A percentile compares a stretch with the other conserved stretches of the same genome.
phyloP scores from a whole-genome alignment of 2,329 filamentous ascomycete species.

The Colletotrichum sp. region DNA sequence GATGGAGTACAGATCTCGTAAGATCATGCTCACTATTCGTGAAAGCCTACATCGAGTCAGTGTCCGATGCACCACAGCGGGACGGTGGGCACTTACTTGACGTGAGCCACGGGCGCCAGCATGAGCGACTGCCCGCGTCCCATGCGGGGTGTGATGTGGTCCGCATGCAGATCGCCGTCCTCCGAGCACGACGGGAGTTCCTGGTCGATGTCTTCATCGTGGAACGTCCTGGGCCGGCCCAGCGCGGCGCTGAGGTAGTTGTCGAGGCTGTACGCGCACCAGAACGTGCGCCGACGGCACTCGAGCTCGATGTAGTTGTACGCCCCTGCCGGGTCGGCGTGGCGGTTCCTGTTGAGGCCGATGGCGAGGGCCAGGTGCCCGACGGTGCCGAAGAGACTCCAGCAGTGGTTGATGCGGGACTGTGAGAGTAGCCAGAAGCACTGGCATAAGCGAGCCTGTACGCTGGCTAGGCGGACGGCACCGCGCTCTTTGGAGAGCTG shows the following conservation, averaged over 20 bases:
- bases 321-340: conserved; percentile 22
- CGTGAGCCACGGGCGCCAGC: conserved; percentile 38
- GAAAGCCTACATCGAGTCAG: conserved; percentile 28
- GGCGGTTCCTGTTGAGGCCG: conserved; percentile 41
- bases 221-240: conserved; percentile 64
- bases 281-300: conserved; percentile 56
- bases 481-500: conserved; percentile 43
- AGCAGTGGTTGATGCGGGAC: conserved; percentile 52
- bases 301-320: conserved; percentile 40
- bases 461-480: conserved; percentile 39
- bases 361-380: conserved; percentile 42
- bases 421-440: conserved; percentile 48
- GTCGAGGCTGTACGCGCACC: conserved; percentile 69
- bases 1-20: conserved; percentile 39
- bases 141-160: conserved; percentile 14
- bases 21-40: conserved; percentile 37
- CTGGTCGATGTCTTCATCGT: conserved; percentile 70
- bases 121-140: conserved; percentile 29
- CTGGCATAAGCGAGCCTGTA: conserved; percentile 45
- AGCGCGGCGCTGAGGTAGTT: conserved; percentile 68
- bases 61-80: background rate
- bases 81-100: conserved; percentile 30
- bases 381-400: conserved; percentile 49
- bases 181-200: conserved; percentile 59
- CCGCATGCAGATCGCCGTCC: conserved; percentile 38